phyloP scores from a whole-genome alignment of 441 rosid species.

The Omphalea diandra region DNA sequence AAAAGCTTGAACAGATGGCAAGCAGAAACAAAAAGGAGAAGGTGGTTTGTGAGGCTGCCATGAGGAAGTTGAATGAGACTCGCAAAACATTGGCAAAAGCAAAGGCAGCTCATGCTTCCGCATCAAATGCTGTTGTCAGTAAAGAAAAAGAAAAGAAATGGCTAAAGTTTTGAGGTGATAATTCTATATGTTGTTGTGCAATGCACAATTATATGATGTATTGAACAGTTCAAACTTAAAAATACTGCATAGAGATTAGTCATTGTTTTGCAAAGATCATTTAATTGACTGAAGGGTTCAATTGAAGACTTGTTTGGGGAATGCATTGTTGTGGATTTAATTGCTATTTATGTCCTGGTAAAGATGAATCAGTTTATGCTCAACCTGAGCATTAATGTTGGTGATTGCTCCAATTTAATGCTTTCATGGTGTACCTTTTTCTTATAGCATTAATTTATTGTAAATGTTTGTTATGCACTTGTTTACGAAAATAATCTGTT shows the following conservation, averaged over 20 bases:
- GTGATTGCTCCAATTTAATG: too few species aligned
- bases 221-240: background rate
- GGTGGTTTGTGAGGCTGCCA: constrained; percentile 70
- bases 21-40: constrained; percentile 71
- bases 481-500: too few species aligned
- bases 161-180: constrained; percentile 65
- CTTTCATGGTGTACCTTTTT: too few species aligned
- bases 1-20: constrained; percentile 83
- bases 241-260: background rate
- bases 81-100: constrained; percentile 67
- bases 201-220: background rate
- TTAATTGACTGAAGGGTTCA: background rate
- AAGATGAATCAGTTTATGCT: too few species aligned
- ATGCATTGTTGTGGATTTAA: background rate
- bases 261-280: background rate
- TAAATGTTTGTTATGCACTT: too few species aligned
- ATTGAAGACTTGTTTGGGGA: background rate
- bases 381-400: too few species aligned
- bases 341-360: too few species aligned
- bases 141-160: constrained; percentile 91
- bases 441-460: too few species aligned
- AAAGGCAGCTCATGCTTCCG: constrained; percentile 71
- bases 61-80: constrained; percentile 66
- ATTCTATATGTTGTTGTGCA: background rate
- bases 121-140: constrained; percentile 58